A percentile compares a stretch with the other conserved stretches of the same genome.
Conservation (phyloP, 2,329 filamentous ascomycete genomes). For the Fusarium mexicanum region DNA sequence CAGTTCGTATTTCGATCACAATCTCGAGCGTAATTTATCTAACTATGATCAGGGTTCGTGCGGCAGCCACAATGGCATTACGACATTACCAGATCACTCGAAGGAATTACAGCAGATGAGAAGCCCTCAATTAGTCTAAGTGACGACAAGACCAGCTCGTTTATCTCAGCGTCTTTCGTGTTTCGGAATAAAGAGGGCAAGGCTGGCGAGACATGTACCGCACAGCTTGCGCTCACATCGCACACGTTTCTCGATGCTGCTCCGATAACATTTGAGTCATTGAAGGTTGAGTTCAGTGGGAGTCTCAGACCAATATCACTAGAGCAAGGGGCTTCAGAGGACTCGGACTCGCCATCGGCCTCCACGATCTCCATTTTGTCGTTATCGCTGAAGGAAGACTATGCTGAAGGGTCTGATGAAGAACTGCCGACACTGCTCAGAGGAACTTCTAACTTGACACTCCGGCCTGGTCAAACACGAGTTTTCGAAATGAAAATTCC, state of each 20-base stretch:
- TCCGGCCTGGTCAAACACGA: slow-evolving; percentile 73
- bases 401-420: slow-evolving; percentile 39
- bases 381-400: slow-evolving; percentile 47
- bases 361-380: slow-evolving; percentile 35
- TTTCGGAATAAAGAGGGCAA: slow-evolving; percentile 68
- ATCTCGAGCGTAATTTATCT: background rate
- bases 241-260: slow-evolving; percentile 62
- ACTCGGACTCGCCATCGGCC: background rate
- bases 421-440: slow-evolving; percentile 53
- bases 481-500: slow-evolving; percentile 78
- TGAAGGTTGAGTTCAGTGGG: slow-evolving; percentile 67
- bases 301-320: slow-evolving; percentile 65
- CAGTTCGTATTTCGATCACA: slow-evolving; percentile 53
- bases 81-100: slow-evolving; percentile 66
- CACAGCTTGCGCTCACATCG: slow-evolving; percentile 68
- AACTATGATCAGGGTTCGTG: slow-evolving; percentile 58
- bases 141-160: slow-evolving; percentile 62
- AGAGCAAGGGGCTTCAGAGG: slow-evolving; percentile 50
- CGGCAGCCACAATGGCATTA: slow-evolving; percentile 68
- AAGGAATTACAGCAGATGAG: slow-evolving; percentile 55
- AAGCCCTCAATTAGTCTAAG: slow-evolving; percentile 62
- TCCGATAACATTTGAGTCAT: slow-evolving; percentile 61
- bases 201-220: slow-evolving; percentile 67
- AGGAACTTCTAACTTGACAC: slow-evolving; percentile 70
- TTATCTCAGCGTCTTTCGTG: slow-evolving; percentile 64